Percentiles rank a stretch among this genome's conserved stretches.
These are phyloP conservation scores for Peltaster fructicola DNA, from an alignment of 2,329 filamentous ascomycete species.

Conservation along the genomic window DNA sequence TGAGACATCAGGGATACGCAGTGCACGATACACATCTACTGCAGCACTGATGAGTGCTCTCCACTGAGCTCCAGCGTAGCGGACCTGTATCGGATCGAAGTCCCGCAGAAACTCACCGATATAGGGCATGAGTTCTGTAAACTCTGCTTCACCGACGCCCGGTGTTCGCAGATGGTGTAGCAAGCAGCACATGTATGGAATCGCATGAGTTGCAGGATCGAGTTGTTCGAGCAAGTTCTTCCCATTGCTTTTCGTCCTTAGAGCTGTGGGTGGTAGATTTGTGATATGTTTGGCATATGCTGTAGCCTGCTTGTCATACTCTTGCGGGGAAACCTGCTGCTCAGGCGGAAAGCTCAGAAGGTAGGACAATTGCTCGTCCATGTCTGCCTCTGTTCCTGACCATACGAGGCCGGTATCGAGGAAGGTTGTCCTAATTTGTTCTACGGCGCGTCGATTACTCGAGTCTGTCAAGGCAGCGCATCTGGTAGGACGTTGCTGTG, in stretches of 20 bases:
- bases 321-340: slow-evolving; percentile 15
- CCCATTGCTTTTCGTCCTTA: slow-evolving; percentile 21
- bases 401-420: no score
- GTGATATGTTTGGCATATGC: slow-evolving; percentile 19
- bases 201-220: slow-evolving; percentile 39
- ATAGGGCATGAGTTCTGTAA: slow-evolving; percentile 23
- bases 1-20: slow-evolving; percentile 13
- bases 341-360: slow-evolving; percentile 21
- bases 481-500: no score
- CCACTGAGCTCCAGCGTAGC: slow-evolving; percentile 35
- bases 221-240: slow-evolving; percentile 28
- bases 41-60: slow-evolving; percentile 24
- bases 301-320: slow-evolving; percentile 22
- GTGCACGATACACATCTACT: slow-evolving; percentile 2
- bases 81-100: slow-evolving; percentile 37
- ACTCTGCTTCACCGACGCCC: slow-evolving; percentile 8
- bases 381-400: no score
- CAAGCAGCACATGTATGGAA: slow-evolving; percentile 41
- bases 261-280: slow-evolving; percentile 13
- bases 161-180: no score
- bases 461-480: no score
- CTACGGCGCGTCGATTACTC: no score
- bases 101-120: no score
- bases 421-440: no score
- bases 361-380: no score